Conservation (phyloP, 495 filamentous ascomycete species). For the Astrothelium macrocarpum region DNA sequence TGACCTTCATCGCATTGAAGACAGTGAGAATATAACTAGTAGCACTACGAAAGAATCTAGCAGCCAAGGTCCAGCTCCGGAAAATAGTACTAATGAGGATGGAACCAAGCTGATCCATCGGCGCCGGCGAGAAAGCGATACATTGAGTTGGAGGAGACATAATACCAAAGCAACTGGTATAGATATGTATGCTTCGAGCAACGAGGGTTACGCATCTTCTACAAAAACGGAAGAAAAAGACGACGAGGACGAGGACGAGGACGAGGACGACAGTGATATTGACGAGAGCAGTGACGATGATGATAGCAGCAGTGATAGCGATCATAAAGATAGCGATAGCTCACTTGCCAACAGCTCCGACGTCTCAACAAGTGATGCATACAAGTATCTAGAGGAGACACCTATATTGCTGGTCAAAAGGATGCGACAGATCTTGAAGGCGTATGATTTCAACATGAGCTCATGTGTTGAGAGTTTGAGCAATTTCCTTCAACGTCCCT, state of each 20-base stretch:
- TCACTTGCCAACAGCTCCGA: not conserved
- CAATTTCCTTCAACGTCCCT: not conserved
- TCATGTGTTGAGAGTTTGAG: not conserved
- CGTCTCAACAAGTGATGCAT: not conserved
- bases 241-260: not conserved
- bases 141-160: not conserved
- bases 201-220: not conserved
- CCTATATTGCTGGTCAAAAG: not conserved
- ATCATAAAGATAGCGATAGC: not conserved
- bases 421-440: not conserved
- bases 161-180: not conserved
- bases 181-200: not conserved
- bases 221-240: not conserved
- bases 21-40: not conserved
- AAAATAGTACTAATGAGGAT: not conserved
- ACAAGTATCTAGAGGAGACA: not conserved
- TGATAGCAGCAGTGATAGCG: not conserved
- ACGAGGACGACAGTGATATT: not conserved
- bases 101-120: not conserved
- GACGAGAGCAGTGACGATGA: not conserved
- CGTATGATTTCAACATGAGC: not conserved
- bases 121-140: not conserved
- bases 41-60: not conserved
- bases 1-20: not conserved
- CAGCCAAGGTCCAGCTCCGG: not conserved